A percentile compares a stretch with the other conserved stretches of the same genome.
Evolutionary conservation across 2,329 filamentous ascomycete genomes (phyloP).

Genomic region (Cercospora berteroae): DNA sequence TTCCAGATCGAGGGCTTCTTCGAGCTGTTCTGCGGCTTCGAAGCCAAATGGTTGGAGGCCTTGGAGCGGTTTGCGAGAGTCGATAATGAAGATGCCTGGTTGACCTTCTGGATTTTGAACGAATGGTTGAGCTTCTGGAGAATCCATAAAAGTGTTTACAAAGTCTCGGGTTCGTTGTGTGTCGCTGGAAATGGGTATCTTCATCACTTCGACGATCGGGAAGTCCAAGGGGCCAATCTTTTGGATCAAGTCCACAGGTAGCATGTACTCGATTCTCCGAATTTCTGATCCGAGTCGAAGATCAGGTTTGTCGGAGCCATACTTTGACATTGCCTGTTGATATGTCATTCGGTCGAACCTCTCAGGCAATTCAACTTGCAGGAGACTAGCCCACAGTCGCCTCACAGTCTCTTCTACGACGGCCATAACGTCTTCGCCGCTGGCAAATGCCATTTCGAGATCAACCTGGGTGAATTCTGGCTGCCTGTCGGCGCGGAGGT

Average conservation of each 20-base stretch:
- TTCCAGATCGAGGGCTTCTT: slow-evolving; percentile 54
- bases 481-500: slow-evolving; percentile 85
- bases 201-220: slow-evolving; percentile 73
- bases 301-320: slow-evolving; percentile 92
- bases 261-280: slow-evolving; percentile 60
- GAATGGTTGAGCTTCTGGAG: slow-evolving; percentile 57
- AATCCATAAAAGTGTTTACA: slow-evolving; percentile 68
- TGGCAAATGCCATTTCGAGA: slow-evolving; percentile 87
- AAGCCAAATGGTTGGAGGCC: slow-evolving; percentile 78
- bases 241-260: slow-evolving; percentile 62
- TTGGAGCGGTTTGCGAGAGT: slow-evolving; percentile 68
- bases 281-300: slow-evolving; percentile 69
- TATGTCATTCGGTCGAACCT: slow-evolving; percentile 67
- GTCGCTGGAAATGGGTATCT: slow-evolving; percentile 58
- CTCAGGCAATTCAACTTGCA: slow-evolving; percentile 43
- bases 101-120: slow-evolving; percentile 70
- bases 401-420: slow-evolving; percentile 55
- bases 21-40: slow-evolving; percentile 61
- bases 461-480: slow-evolving; percentile 97
- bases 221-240: slow-evolving; percentile 71
- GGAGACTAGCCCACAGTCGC: slow-evolving; percentile 54
- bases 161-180: slow-evolving; percentile 60
- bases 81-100: slow-evolving; percentile 74
- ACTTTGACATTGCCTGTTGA: slow-evolving; percentile 70
- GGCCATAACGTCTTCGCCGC: slow-evolving; percentile 67